phyloP scores from a whole-genome alignment of 768 basidiomycete genomes.

The Boletus reticulatus region DNA sequence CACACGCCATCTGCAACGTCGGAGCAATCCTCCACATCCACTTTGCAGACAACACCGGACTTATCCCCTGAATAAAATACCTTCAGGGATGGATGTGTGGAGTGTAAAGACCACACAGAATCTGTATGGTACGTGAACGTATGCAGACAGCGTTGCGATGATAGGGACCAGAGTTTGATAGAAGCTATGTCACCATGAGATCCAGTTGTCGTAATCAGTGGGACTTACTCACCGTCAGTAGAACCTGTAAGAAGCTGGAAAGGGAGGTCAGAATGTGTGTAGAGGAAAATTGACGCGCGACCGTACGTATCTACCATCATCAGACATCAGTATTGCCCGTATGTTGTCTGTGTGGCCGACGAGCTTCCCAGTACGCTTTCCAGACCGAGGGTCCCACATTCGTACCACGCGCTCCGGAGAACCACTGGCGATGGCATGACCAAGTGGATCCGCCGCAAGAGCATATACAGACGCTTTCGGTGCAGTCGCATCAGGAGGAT shows the following conservation, averaged over 20 bases:
- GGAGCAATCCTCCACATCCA: constrained; percentile 82
- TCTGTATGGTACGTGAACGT: constrained; percentile 96
- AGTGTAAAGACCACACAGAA: constrained; percentile 91
- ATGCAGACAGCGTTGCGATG: constrained; percentile 86
- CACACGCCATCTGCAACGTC: constrained; percentile 91
- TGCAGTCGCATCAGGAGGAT: constrained; percentile 61
- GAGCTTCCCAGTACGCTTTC: constrained; percentile 77
- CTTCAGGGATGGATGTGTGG: constrained; percentile 81
- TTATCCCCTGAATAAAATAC: constrained; percentile 95
- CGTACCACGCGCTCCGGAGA: constrained; percentile 89
- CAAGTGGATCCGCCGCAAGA: constrained; percentile 73
- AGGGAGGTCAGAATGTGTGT: constrained; percentile 2
- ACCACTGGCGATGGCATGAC: constrained; percentile 81
- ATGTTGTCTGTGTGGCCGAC: constrained; percentile 99
- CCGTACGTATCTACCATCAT: constrained; percentile 88
- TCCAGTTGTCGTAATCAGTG: not conserved
- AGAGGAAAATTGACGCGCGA: constrained; percentile 3
- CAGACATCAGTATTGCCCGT: constrained; percentile 81
- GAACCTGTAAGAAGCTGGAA: constrained; percentile 78
- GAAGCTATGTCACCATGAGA: constrained; percentile 47
- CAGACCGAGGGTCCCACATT: constrained; percentile 90
- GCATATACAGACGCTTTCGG: constrained; percentile 79
- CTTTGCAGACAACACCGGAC: constrained; percentile 83
- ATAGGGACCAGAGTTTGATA: constrained; percentile 92
- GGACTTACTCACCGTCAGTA: constrained; percentile 53